These are phyloP conservation scores for Aspergillus eucalypticola DNA, from an alignment of 2,329 filamentous ascomycete genomes.

Conservation along the genomic window DNA sequence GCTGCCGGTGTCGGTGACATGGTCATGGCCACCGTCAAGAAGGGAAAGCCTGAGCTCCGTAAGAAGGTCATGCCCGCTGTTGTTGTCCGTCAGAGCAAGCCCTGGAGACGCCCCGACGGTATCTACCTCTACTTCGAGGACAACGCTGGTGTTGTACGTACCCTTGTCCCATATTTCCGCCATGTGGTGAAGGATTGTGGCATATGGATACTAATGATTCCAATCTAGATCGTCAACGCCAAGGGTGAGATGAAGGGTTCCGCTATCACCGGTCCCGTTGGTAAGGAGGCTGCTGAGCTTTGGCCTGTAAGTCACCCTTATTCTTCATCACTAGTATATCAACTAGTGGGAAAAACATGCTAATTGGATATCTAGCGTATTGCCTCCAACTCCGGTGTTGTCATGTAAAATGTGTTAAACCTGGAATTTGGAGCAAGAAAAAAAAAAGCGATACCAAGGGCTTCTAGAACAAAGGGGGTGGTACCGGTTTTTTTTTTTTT, in stretches of 20 bases:
- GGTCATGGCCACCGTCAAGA: conserved; percentile 99
- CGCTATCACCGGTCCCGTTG: conserved; percentile 97
- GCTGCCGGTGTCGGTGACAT: conserved; percentile 98
- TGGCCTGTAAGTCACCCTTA: conserved; percentile 70
- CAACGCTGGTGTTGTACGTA: conserved; percentile 95
- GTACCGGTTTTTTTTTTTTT: not conserved
- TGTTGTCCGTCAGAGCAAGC: conserved; percentile 98
- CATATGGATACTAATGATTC: not conserved
- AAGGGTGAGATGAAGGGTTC: conserved; percentile 99
- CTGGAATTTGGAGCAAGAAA: conserved; percentile 12
- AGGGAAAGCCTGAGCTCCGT: conserved; percentile 99
- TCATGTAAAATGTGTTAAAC: conserved; percentile 74
- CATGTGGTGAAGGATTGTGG: not conserved
- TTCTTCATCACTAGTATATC: too few relatives aligned
- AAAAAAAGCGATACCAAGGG: conserved; percentile 15
- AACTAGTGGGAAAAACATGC: conserved; percentile 32
- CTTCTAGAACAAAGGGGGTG: conserved; percentile 9
- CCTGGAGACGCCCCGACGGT: conserved; percentile 97
- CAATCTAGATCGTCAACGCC: conserved; percentile 89
- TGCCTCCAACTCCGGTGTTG: conserved; percentile 99
- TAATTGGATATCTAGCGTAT: conserved; percentile 69
- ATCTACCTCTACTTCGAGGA: conserved; percentile 99
- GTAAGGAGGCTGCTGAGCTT: conserved; percentile 99
- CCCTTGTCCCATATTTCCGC: not conserved
- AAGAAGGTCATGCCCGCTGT: conserved; percentile 99